A percentile compares a stretch with the other conserved stretches of the same genome.
These are phyloP conservation scores for Hirsutella thompsonii DNA, from an alignment of 2,329 filamentous ascomycete genomes.

Conservation along the genomic window DNA sequence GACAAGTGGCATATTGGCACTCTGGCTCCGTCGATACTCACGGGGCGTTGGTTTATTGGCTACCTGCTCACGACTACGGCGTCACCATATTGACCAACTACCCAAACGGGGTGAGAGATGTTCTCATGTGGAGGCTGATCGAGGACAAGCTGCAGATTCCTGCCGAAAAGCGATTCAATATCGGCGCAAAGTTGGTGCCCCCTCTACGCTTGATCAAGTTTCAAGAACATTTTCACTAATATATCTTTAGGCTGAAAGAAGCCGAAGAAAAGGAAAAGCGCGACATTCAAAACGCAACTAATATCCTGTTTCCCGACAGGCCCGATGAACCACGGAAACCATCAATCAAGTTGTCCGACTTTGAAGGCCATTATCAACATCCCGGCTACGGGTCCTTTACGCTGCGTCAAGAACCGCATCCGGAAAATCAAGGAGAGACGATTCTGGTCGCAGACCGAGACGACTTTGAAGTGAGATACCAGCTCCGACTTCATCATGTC, in stretches of 20 bases:
- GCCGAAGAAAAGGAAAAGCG: conserved; percentile 6
- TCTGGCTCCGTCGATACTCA: conserved; percentile 14
- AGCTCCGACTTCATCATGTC: conserved; percentile 12
- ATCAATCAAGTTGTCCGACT: conserved; percentile 18
- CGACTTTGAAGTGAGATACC: conserved; percentile 10
- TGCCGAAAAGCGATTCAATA: conserved; percentile 8
- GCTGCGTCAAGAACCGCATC: conserved; percentile 7
- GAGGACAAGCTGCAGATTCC: conserved; percentile 16
- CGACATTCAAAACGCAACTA: conserved; percentile 14
- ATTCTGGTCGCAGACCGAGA: conserved; percentile 12
- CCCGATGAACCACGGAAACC: conserved; percentile 21
- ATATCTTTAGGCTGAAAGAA: neutral
- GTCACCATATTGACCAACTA: conserved; percentile 19
- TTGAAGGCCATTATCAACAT: conserved; percentile 29
- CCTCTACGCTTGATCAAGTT: neutral
- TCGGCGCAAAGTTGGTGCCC: conserved; percentile 5
- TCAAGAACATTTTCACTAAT: too few relatives aligned
- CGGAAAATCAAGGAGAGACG: conserved; percentile 1
- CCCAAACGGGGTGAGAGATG: conserved; percentile 18
- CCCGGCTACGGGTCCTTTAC: conserved; percentile 22
- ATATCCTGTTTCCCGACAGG: conserved; percentile 23
- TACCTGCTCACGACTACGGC: conserved; percentile 6
- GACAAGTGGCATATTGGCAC: conserved; percentile 16
- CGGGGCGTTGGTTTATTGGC: conserved; percentile 16
- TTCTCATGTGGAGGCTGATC: conserved; percentile 15